Evolutionary conservation across 495 filamentous ascomycete genomes (phyloP).

Genomic region (Aspergillus panamensis): DNA sequence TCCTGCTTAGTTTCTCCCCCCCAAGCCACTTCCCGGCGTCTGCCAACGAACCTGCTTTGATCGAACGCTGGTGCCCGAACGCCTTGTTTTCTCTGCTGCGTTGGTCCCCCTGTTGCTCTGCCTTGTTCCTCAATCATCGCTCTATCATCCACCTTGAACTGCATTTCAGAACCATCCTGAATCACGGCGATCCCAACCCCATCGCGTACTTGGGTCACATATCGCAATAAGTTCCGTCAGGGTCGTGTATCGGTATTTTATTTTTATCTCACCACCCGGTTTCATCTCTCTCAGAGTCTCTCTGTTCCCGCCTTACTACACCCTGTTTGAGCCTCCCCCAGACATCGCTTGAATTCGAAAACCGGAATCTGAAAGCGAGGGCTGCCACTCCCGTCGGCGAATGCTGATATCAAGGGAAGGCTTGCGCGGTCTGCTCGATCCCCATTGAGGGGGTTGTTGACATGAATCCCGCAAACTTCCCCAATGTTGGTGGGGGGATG

Average conservation of each 20-base stretch:
- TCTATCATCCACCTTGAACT: constrained; percentile 10
- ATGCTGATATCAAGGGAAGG: constrained; percentile 38
- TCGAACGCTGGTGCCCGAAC: constrained; percentile 43
- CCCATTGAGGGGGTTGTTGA: constrained; percentile 46
- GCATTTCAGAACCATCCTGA: background rate
- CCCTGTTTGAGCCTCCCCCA: background rate
- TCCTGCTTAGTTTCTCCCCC: constrained; percentile 28
- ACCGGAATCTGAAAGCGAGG: constrained; percentile 6
- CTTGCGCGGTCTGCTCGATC: constrained; percentile 41
- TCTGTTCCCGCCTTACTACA: background rate
- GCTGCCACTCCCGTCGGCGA: constrained; percentile 29
- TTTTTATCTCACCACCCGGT: background rate
- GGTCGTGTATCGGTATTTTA: constrained; percentile 1
- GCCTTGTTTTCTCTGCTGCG: constrained; percentile 36
- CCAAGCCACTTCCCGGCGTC: constrained; percentile 31
- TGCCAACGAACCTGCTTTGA: constrained; percentile 32
- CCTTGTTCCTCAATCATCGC: constrained; percentile 2
- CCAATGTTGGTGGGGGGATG: constrained; percentile 44
- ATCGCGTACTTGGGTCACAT: background rate
- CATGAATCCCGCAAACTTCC: constrained; percentile 51
- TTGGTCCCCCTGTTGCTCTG: constrained; percentile 23
- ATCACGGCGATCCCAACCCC: background rate
- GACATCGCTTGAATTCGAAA: background rate
- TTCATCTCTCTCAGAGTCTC: background rate
- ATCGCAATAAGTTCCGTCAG: background rate